Conservation (phyloP, 1,284 basidiomycete genomes). For the Porodaedalea pini region DNA sequence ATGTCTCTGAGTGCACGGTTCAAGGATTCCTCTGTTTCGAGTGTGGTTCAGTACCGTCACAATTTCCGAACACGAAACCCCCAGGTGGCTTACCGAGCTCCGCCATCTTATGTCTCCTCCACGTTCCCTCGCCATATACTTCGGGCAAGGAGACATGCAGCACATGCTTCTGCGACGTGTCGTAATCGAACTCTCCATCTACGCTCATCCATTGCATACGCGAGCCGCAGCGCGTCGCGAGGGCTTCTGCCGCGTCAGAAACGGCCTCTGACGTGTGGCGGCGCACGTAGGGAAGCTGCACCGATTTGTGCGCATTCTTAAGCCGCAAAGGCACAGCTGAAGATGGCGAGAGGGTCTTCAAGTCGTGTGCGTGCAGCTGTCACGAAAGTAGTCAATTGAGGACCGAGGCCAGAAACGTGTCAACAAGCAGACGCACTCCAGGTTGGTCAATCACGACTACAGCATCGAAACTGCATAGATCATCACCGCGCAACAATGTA, state of each 20-base stretch:
- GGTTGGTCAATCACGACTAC: constrained; percentile 64
- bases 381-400: constrained; percentile 7
- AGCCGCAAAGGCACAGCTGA: constrained; percentile 48
- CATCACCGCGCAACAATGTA: constrained; percentile 42
- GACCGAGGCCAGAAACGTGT: neutral
- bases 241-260: constrained; percentile 36
- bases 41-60: neutral
- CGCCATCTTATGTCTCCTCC: constrained; percentile 44
- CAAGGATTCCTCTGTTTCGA: constrained; percentile 27
- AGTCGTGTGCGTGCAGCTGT: constrained; percentile 68
- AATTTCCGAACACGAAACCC: neutral
- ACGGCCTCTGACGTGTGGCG: constrained; percentile 27
- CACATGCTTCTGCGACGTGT: constrained; percentile 49
- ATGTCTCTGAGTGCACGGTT: constrained; percentile 46
- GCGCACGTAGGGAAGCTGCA: constrained; percentile 62
- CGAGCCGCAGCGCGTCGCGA: constrained; percentile 54
- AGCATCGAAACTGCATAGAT: constrained; percentile 59
- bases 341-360: constrained; percentile 52
- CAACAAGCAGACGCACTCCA: constrained; percentile 45
- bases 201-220: neutral
- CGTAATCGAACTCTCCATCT: constrained; percentile 29
- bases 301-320: constrained; percentile 44
- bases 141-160: constrained; percentile 53
- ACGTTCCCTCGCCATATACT: constrained; percentile 39
- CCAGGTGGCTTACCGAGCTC: constrained; percentile 47